Base-by-base conservation (phyloP, 768 basidiomycete genomes). In the Coprinopsis strossmayeri region DNA sequence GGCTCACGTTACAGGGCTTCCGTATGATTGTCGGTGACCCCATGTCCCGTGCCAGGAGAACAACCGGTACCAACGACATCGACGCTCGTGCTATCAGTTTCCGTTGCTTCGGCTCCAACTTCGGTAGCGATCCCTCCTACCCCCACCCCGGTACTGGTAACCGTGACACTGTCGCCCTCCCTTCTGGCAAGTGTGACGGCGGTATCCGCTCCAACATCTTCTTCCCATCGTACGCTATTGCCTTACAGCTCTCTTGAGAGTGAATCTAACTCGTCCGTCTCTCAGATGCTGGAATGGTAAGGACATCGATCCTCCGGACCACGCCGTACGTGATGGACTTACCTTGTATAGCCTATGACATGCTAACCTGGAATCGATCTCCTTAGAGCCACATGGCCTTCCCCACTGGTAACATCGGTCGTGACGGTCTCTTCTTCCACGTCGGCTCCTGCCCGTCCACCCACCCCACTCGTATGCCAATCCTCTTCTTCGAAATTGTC, bases 141-240 rank as follows among this genome's bases (percentile, higher is more conserved):
- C 25, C 30, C 21, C 48, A 49, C 20, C 48, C 48, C 17, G 48
- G 48, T 18, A 49, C 48, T 41, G 48, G 48, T 5, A 30, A 20
- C 25, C 40, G 24, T n/a, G 48, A 49, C 28, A 49, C 48, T 28
- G 39, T 49, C 40, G 40, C 23, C 12, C 48, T 49, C 23, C 48
- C 48, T 1, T n/a, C 24, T 11, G 30, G 30, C 10, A 7, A 25
- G 15, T 49, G 48, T 43, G 39, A 25, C 32, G 48, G 48, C 21
- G 48, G 48, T 23, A 49, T 49, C 20, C 48, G 48, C 9, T 49
- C 48, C 39, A 49, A 49, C 30, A 49, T 49, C 38, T 49, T 49
- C 48, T 49, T 49, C 48, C 48, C 48, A 15, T 49, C 48, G 25
- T 42, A 11, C 20, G 40, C n/a, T n/a, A n/a, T n/a, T n/a, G n/a